Evolutionary conservation across 2,329 filamentous ascomycete genomes (phyloP).

Genomic region (Sordariomycetes sp.): DNA sequence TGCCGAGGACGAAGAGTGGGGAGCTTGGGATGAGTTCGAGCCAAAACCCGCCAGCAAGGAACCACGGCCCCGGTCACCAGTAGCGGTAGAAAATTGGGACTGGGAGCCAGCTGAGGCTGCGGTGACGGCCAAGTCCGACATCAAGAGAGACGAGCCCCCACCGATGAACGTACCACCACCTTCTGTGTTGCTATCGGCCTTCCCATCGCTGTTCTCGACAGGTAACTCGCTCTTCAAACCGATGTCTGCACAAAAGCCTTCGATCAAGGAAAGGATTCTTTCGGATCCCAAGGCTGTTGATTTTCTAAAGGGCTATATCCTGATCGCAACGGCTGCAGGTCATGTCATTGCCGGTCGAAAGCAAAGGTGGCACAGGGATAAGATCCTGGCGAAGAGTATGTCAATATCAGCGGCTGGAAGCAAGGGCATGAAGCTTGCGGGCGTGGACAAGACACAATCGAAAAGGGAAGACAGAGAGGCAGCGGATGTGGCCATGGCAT

Average conservation of each 20-base stretch:
- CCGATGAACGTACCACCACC: slow-evolving; percentile 87
- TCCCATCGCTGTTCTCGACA: slow-evolving; percentile 60
- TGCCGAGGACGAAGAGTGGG: slow-evolving; percentile 37
- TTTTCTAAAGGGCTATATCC: slow-evolving; percentile 57
- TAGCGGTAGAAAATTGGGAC: slow-evolving; percentile 30
- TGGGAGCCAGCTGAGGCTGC: slow-evolving; percentile 30
- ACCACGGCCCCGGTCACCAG: slow-evolving; percentile 8
- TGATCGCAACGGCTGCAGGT: slow-evolving; percentile 58
- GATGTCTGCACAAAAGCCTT: slow-evolving; percentile 46
- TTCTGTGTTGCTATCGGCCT: slow-evolving; percentile 68
- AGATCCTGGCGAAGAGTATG: slow-evolving; percentile 77
- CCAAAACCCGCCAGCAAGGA: slow-evolving; percentile 6
- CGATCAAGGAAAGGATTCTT: slow-evolving; percentile 54
- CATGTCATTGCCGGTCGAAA: slow-evolving; percentile 78
- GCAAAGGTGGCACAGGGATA: slow-evolving; percentile 84
- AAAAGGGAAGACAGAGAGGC: slow-evolving; percentile 78
- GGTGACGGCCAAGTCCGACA: no score
- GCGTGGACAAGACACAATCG: slow-evolving; percentile 76
- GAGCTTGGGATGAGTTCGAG: slow-evolving; percentile 38
- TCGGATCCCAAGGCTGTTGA: slow-evolving; percentile 50
- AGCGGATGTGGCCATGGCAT: slow-evolving; percentile 64
- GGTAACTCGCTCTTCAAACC: slow-evolving; percentile 60
- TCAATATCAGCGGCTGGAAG: slow-evolving; percentile 69
- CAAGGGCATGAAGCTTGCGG: slow-evolving; percentile 85
- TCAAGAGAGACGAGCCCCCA: slow-evolving; percentile 43